Conservation (phyloP, 179 eudicot genomes). For the Monotropa hypopitys region DNA sequence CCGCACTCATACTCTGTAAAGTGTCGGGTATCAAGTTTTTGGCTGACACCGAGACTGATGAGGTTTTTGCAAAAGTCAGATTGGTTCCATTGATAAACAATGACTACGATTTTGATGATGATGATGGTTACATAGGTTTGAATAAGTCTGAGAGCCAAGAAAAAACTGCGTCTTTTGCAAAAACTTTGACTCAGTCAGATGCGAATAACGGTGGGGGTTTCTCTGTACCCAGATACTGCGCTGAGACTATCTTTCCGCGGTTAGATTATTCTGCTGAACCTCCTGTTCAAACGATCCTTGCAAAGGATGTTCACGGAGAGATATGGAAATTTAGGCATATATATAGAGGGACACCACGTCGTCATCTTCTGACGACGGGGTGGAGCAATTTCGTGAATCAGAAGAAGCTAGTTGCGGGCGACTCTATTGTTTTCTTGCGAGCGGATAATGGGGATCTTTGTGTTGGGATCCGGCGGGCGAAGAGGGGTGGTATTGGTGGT, state of each 20-base stretch:
- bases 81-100: background rate
- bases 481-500: constrained; percentile 53
- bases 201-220: constrained; percentile 75
- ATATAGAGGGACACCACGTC: constrained; percentile 80
- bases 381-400: constrained; percentile 92
- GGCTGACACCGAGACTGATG: constrained; percentile 77
- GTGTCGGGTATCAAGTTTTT: constrained; percentile 48
- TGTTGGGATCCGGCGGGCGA: constrained; percentile 78
- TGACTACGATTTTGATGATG: constrained; percentile 15
- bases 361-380: constrained; percentile 86
- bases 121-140: background rate
- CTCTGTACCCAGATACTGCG: constrained; percentile 89
- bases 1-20: constrained; percentile 44
- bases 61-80: constrained; percentile 58
- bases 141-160: background rate
- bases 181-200: background rate
- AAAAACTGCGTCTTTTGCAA: background rate
- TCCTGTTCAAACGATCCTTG: constrained; percentile 69
- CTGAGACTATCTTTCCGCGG: constrained; percentile 78
- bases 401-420: constrained; percentile 89
- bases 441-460: constrained; percentile 78
- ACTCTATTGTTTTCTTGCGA: constrained; percentile 75
- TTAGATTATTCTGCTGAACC: constrained; percentile 77
- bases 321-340: constrained; percentile 87
- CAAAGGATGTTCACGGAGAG: constrained; percentile 80